phyloP scores from a whole-genome alignment of 2,329 filamentous ascomycete species.

The Fusarium albidum region DNA sequence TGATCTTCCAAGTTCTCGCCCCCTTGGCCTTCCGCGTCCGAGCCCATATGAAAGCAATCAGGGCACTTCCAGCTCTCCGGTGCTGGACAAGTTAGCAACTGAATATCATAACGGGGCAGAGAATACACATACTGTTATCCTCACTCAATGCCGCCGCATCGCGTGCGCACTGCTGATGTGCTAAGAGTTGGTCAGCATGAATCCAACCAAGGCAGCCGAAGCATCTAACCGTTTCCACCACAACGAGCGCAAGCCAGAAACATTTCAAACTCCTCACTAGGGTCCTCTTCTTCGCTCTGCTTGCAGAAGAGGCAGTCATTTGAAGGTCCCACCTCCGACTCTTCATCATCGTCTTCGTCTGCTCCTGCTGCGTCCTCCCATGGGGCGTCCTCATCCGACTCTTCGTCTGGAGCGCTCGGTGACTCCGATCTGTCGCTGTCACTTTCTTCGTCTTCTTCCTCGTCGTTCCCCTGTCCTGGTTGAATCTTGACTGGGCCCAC shows the following conservation, averaged over 20 bases:
- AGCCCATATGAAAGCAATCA: slow-evolving; percentile 52
- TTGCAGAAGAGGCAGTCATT: slow-evolving; percentile 76
- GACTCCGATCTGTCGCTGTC: slow-evolving; percentile 58
- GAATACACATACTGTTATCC: slow-evolving; percentile 42
- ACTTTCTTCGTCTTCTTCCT: slow-evolving; percentile 61
- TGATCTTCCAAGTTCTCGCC: slow-evolving; percentile 39
- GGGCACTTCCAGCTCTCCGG: slow-evolving; percentile 60
- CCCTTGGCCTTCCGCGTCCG: slow-evolving; percentile 44
- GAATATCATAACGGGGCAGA: not conserved
- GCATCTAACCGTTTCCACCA: slow-evolving; percentile 79
- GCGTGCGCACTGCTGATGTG: slow-evolving; percentile 89
- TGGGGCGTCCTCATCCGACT: slow-evolving; percentile 52
- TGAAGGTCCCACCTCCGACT: slow-evolving; percentile 59
- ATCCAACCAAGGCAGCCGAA: slow-evolving; percentile 27
- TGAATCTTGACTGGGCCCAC: slow-evolving; percentile 65
- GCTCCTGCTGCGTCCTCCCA: slow-evolving; percentile 67
- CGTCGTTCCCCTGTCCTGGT: slow-evolving; percentile 58
- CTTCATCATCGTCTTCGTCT: slow-evolving; percentile 59
- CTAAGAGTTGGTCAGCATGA: slow-evolving; percentile 63
- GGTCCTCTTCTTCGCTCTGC: slow-evolving; percentile 83
- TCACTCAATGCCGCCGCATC: slow-evolving; percentile 59
- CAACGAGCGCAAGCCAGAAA: slow-evolving; percentile 81
- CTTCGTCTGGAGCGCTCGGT: slow-evolving; percentile 60
- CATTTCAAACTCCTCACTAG: slow-evolving; percentile 80
- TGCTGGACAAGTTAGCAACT: slow-evolving; percentile 43